A percentile compares a stretch with the other conserved stretches of the same genome.
Conservation (phyloP, 306 rosid genomes). For the Inga laurina region DNA sequence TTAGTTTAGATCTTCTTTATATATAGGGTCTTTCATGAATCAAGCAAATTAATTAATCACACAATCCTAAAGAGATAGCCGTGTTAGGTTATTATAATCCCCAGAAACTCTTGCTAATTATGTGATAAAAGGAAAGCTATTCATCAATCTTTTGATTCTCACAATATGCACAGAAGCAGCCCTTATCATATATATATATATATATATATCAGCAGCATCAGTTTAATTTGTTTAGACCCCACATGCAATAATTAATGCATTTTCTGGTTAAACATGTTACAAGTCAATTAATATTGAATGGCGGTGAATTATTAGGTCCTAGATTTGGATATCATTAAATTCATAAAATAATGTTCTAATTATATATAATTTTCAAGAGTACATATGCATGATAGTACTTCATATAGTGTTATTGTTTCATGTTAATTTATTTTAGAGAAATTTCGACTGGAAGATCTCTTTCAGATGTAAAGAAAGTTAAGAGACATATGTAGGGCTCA, state of each 20-base stretch:
- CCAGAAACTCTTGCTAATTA: not conserved
- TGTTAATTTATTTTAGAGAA: not conserved
- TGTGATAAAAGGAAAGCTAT: slow-evolving; percentile 31
- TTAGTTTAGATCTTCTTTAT: not conserved
- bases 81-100: not conserved
- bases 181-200: not conserved
- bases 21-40: not conserved
- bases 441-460: not conserved
- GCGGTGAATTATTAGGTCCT: not conserved
- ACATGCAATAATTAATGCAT: slow-evolving; percentile 30
- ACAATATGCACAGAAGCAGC: not conserved
- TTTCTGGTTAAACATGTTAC: slow-evolving; percentile 6
- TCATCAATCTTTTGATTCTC: slow-evolving; percentile 25
- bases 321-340: not conserved
- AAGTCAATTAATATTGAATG: not conserved
- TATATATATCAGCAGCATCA: too few relatives aligned
- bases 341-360: not conserved
- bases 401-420: not conserved
- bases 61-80: not conserved
- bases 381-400: not conserved
- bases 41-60: not conserved
- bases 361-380: not conserved
- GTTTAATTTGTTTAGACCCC: slow-evolving; percentile 20
- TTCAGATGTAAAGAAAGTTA: not conserved
- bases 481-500: not conserved